Percentiles rank a stretch among this genome's conserved stretches.
Evolutionary conservation across 2,329 filamentous ascomycete species (phyloP).

Genomic region (Colletotrichum musae): DNA sequence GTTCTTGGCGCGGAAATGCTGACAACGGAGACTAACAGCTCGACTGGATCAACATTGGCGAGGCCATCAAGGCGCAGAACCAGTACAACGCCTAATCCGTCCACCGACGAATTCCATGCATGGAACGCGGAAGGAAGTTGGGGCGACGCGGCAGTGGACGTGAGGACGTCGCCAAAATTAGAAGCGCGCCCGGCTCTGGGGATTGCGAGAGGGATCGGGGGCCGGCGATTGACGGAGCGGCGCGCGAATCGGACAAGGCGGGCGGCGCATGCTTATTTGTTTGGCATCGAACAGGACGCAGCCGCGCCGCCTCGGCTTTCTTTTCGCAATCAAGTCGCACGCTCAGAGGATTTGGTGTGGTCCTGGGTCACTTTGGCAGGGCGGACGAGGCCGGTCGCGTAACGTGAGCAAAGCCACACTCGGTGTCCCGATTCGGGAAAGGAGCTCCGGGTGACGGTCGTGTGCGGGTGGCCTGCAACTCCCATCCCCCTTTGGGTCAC

Average conservation of each 20-base stretch:
- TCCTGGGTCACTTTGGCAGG: background rate
- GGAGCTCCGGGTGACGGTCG: conserved; percentile 13
- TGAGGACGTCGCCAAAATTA: background rate
- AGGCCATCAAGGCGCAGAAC: conserved; percentile 55
- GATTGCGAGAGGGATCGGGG: background rate
- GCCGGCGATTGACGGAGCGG: background rate
- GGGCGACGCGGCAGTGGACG: background rate
- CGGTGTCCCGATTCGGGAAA: conserved; percentile 37
- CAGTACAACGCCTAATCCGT: conserved; percentile 53
- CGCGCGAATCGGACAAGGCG: background rate
- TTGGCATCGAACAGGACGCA: background rate
- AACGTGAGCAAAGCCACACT: conserved; percentile 37
- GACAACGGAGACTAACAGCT: conserved; percentile 49
- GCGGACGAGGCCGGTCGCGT: background rate
- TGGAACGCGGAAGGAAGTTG: background rate
- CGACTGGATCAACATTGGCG: conserved; percentile 59
- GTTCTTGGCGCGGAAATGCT: conserved; percentile 11
- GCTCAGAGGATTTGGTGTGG: background rate
- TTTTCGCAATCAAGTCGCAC: conserved; percentile 7
- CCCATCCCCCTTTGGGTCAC: conserved; percentile 22
- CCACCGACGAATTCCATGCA: background rate
- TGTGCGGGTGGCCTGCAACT: conserved; percentile 8
- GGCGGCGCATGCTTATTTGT: background rate
- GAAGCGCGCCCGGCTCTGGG: background rate
- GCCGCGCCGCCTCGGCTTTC: background rate